A percentile compares a stretch with the other conserved stretches of the same genome.
Conservation (phyloP, 1,284 basidiomycete genomes). For the Irpex rosettiformis region DNA sequence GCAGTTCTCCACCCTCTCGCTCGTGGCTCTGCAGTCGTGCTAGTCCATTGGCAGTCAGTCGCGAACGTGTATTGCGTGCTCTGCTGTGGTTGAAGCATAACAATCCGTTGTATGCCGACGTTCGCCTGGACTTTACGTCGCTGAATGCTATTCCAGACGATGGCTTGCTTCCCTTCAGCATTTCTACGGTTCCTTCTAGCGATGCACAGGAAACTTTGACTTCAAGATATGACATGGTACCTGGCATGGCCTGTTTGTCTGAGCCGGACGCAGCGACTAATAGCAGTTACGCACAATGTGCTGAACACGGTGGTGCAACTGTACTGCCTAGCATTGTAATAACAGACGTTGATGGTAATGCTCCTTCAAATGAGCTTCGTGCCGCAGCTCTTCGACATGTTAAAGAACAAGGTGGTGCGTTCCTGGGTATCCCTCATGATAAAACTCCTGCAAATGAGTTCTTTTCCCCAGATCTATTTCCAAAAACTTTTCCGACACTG, state of each 20-base stretch:
- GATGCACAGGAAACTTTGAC: conserved; percentile 27
- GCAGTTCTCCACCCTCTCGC: conserved; percentile 22
- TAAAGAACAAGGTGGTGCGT: too few species aligned
- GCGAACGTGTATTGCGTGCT: background rate
- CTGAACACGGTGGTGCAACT: background rate
- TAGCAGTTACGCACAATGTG: too few species aligned
- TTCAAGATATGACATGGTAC: conserved; percentile 28
- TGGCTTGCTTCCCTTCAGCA: conserved; percentile 10
- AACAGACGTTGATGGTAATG: too few species aligned
- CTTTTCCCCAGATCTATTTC: too few species aligned
- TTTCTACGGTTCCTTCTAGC: conserved; percentile 27
- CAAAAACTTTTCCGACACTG: too few species aligned
- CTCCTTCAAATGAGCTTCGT: too few species aligned
- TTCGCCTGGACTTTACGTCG: background rate
- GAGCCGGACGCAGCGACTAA: background rate
- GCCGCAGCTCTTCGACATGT: too few species aligned
- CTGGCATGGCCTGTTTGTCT: background rate
- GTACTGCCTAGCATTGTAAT: background rate
- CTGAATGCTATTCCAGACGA: background rate
- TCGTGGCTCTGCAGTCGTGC: conserved; percentile 31
- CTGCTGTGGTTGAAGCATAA: background rate
- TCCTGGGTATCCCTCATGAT: too few species aligned
- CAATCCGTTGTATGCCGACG: background rate
- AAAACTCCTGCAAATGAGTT: too few species aligned
- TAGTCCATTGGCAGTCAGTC: background rate